Percentiles rank a stretch among this genome's conserved stretches.
Evolutionary conservation across 805 yeast genomes (phyloP).

Genomic region (Teunomyces pallodes): DNA sequence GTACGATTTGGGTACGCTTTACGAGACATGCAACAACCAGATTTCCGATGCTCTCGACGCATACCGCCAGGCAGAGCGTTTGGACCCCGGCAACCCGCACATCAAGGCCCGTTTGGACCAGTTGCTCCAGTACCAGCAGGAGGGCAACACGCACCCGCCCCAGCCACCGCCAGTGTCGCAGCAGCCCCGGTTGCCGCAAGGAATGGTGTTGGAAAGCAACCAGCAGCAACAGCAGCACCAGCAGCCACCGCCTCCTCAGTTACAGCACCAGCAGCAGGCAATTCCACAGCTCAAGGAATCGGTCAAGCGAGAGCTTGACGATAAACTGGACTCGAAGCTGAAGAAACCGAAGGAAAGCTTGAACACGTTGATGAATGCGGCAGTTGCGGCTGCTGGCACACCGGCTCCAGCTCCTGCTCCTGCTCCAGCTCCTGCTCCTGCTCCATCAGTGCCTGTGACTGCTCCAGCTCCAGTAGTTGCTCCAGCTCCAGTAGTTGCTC

Average conservation of each 20-base stretch:
- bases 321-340: slow-evolving; percentile 30
- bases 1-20: slow-evolving; percentile 96
- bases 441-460: too few species aligned
- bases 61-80: slow-evolving; percentile 90
- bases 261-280: slow-evolving; percentile 11
- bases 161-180: slow-evolving; percentile 67
- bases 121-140: slow-evolving; percentile 67
- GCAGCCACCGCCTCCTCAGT: slow-evolving; percentile 11
- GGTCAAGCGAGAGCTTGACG: slow-evolving; percentile 38
- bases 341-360: slow-evolving; percentile 23
- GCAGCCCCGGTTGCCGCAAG: slow-evolving; percentile 61
- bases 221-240: slow-evolving; percentile 25
- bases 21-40: slow-evolving; percentile 97
- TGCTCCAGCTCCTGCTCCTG: slow-evolving; percentile 8
- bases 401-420: slow-evolving; percentile 9
- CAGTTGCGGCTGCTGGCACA: slow-evolving; percentile 15
- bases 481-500: slow-evolving; percentile 6
- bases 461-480: slow-evolving; percentile 6
- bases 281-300: slow-evolving; percentile 8
- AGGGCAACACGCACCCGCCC: slow-evolving; percentile 61
- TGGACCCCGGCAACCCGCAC: slow-evolving; percentile 92
- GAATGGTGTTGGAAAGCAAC: slow-evolving; percentile 56
- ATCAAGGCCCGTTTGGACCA: slow-evolving; percentile 91
- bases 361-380: slow-evolving; percentile 30
- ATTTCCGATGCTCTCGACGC: slow-evolving; percentile 94